Evolutionary conservation across 768 basidiomycete genomes (phyloP), one percentile per base, ranked within the genome.

Genomic region (Pholiota microspora): DNA sequence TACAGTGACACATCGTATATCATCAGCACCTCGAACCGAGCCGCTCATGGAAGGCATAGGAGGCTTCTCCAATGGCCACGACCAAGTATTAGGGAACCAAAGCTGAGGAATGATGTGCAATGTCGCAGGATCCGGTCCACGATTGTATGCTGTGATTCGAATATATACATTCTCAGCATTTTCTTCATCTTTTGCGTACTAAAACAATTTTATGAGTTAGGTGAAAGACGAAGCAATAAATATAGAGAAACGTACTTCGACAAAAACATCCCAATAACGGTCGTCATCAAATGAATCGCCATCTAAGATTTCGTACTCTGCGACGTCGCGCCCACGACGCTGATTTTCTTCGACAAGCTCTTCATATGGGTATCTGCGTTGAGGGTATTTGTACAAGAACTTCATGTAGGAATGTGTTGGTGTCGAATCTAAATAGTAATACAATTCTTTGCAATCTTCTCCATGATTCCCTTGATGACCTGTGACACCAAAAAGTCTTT

Each of bases 401-500:
- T 99, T 99, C 97, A 99, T 98, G 80, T 98, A 99, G 5, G 95
- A 97, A 65, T 99, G 97, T 1, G 97, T 98, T 32, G 97, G 97
- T 1, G 97, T 98, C 32, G 93, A 96, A 69, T 98, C 97, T 57
- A 99, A 83, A 71, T 99, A 99, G 69, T 96, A 99, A 71, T 99
- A 99, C 25, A 98, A 76, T 67, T 99, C 97, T 72, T 98, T 98
- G 75, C 96, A 94, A 67, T 99, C 97, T 72, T 99, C 97, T 59
- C 97, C 97, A 69, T 99, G 97, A 68, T 99, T 99, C 44, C 97
- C 96, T 75, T 99, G 89, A 65, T 94, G 92, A 6, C 94, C 94
- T 36, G 96, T 98, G 51, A 96, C 88, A 57, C 97, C 97, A 65
- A 94, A 99, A 51, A 98, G 76, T 45, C 97, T 85, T 71, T 99